A percentile compares a stretch with the other conserved stretches of the same genome.
phyloP scores from a whole-genome alignment of 306 rosid genomes.

The Trifolium fragiferum region DNA sequence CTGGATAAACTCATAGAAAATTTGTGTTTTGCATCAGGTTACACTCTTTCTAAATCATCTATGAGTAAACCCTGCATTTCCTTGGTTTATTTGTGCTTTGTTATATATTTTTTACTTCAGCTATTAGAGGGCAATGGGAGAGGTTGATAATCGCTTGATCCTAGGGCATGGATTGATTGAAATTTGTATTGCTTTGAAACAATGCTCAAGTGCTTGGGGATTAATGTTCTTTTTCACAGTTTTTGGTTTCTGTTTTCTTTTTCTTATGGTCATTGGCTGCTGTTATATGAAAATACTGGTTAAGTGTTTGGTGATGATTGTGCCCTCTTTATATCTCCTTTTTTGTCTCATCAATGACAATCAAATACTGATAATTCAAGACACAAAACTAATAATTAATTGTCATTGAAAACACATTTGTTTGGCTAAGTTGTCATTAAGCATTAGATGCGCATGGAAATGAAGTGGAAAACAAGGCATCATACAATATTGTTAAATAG shows the following conservation, averaged over 20 bases:
- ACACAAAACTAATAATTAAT: no score
- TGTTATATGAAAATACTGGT: background rate
- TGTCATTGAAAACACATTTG: no score
- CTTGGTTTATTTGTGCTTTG: background rate
- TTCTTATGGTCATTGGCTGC: background rate
- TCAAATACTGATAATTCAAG: background rate
- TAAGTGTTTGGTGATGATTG: background rate
- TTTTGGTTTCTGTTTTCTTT: conserved; percentile 26
- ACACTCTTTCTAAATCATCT: background rate
- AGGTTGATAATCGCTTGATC: background rate
- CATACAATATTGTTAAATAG: background rate
- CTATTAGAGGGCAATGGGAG: background rate
- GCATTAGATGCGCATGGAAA: conserved; percentile 2
- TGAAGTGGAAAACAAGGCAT: background rate
- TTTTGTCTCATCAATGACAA: background rate
- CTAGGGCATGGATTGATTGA: background rate
- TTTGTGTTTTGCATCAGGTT: background rate
- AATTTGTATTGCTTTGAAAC: conserved; percentile 10
- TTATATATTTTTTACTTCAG: background rate
- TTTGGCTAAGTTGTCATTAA: background rate
- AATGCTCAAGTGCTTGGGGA: background rate
- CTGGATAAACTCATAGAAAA: no score
- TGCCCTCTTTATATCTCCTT: background rate
- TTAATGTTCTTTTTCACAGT: background rate
- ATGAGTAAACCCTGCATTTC: background rate